Conservation (phyloP, 129 eudicot genomes). For the Lonicera japonica region DNA sequence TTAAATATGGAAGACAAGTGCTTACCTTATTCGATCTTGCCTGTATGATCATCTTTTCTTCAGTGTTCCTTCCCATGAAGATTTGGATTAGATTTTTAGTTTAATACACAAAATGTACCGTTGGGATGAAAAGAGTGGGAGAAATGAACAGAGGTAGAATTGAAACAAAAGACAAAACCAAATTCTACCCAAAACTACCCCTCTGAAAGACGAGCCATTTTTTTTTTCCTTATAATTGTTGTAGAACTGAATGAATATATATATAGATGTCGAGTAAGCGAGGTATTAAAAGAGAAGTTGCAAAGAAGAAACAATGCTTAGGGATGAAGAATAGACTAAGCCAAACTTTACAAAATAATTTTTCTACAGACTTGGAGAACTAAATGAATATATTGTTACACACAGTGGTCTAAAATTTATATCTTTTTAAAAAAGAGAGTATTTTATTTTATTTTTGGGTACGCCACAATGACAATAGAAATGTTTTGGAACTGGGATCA, state of each 20-base stretch:
- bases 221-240: constrained; percentile 10
- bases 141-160: not conserved
- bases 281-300: constrained; percentile 21
- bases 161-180: constrained; percentile 1
- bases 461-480: constrained; percentile 18
- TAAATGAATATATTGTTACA: constrained; percentile 27
- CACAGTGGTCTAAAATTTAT: constrained; percentile 24
- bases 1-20: not conserved
- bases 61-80: constrained; percentile 56
- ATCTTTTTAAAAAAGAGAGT: not conserved
- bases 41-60: constrained; percentile 33
- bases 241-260: not conserved
- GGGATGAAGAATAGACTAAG: constrained; percentile 19
- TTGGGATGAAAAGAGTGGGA: not conserved
- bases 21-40: constrained; percentile 39
- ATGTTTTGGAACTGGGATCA: constrained; percentile 13
- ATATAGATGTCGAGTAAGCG: too few species aligned
- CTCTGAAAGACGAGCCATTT: constrained; percentile 4
- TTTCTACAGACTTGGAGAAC: too few species aligned
- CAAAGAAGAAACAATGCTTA: constrained; percentile 20
- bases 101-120: constrained; percentile 13
- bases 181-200: not conserved
- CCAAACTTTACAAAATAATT: constrained; percentile 24
- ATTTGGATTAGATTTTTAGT: constrained; percentile 3
- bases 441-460: too few species aligned